Conservation (phyloP, 495 filamentous ascomycete genomes). For the Ramalina intermedia region DNA sequence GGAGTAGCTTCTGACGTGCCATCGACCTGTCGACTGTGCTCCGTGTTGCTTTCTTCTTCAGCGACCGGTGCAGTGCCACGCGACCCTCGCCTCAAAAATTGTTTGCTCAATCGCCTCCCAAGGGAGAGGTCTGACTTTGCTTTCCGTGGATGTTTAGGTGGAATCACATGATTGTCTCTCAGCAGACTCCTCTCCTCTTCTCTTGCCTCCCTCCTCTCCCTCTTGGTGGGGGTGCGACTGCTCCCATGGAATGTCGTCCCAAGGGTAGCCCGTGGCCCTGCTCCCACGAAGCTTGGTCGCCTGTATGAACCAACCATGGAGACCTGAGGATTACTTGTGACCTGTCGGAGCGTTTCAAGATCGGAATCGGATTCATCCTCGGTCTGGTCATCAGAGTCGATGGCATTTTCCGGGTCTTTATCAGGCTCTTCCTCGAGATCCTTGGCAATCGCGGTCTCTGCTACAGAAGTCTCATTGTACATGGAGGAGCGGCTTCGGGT, state of each 20-base stretch:
- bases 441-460: slow-evolving; percentile 51
- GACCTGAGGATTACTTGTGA: slow-evolving; percentile 24
- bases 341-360: slow-evolving; percentile 16
- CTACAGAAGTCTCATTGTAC: slow-evolving; percentile 29
- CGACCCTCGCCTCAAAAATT: neutral
- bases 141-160: slow-evolving; percentile 44
- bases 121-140: slow-evolving; percentile 23
- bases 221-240: slow-evolving; percentile 27
- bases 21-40: neutral
- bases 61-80: neutral
- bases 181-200: slow-evolving; percentile 62
- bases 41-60: neutral
- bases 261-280: slow-evolving; percentile 37
- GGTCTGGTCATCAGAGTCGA: slow-evolving; percentile 18
- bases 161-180: slow-evolving; percentile 61
- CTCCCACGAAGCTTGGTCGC: slow-evolving; percentile 49
- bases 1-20: slow-evolving; percentile 33
- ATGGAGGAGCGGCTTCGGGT: slow-evolving; percentile 9
- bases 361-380: slow-evolving; percentile 34
- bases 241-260: slow-evolving; percentile 13
- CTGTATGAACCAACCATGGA: slow-evolving; percentile 58
- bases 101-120: slow-evolving; percentile 1
- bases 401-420: slow-evolving; percentile 31
- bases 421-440: slow-evolving; percentile 46
- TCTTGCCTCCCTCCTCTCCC: slow-evolving; percentile 48